Evolutionary conservation across 108 stramenopile species (phyloP).

Genomic region (Discostella stelligeroides): DNA sequence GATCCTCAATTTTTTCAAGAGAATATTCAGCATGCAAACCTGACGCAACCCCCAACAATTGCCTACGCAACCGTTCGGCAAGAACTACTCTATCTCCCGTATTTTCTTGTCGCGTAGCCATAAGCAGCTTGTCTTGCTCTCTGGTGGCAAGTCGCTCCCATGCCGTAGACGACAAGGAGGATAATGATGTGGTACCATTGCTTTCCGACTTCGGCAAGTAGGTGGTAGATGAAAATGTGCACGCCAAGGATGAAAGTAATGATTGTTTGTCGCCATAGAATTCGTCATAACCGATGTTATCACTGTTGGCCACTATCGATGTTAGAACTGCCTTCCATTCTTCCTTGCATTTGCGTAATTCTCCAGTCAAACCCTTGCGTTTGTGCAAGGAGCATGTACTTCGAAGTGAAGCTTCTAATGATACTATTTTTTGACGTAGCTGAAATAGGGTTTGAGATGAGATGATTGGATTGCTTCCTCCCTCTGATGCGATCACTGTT

Average conservation of each 20-base stretch:
- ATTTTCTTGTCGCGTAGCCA: conserved; percentile 50
- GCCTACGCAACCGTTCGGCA: conserved; percentile 65
- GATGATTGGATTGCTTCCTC: conserved; percentile 8
- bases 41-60: conserved; percentile 37
- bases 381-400: conserved; percentile 39
- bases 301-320: neutral
- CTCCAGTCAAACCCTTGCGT: conserved; percentile 30
- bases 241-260: conserved; percentile 17
- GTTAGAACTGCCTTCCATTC: conserved; percentile 22
- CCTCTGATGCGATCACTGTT: neutral
- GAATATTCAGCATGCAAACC: no score
- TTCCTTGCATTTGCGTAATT: conserved; percentile 31
- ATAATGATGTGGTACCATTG: neutral
- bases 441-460: conserved; percentile 20
- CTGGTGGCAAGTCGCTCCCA: conserved; percentile 1
- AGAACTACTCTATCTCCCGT: conserved; percentile 68
- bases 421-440: conserved; percentile 24
- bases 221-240: conserved; percentile 29
- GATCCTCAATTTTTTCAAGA: neutral
- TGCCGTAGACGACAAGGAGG: neutral
- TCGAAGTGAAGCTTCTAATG: conserved; percentile 28
- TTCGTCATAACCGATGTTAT: neutral
- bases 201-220: neutral
- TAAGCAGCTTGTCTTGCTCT: neutral
- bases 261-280: neutral